Base-by-base conservation (phyloP, 1,284 basidiomycete genomes). In the Trametes hirsuta region DNA sequence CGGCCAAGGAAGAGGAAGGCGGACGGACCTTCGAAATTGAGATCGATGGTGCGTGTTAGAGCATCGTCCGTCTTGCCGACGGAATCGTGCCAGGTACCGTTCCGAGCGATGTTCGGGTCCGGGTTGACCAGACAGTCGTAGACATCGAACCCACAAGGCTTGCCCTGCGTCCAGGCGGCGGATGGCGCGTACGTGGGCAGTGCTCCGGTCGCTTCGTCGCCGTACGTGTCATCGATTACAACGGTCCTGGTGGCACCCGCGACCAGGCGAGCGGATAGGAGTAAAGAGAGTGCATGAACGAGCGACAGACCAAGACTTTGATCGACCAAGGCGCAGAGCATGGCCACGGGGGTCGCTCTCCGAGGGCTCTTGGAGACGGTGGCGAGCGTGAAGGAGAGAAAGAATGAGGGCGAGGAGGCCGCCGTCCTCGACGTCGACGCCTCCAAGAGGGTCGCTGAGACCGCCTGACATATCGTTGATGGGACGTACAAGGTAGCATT, bases 211-310 rank as follows among this genome's bases (percentile, higher is more conserved):
- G 41, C 30, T 15, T 41, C 53, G 47, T 65, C 65, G 1, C 61
- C 65, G 25, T 50, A 67, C 14, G 60, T 59, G 51, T 64, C 65
- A 30, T 67, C 63, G 39, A 65, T 63, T n/a, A 44, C 58, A 11
- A 67, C 47, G 11, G 57, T 61, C 41, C 37, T 40, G 11, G 42
- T 11, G 5, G 34, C 53, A 15, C 49, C 53, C 47, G 49, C 55
- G 25, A 47, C 41, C 45, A 57, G 35, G 40, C 45, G 53, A 53
- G 49, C 24, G 15, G 44, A 48, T 18, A 53, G 30, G 44, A 53
- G 35, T 15, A 49, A 55, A 5, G 21, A 42, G 11, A 59, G 45
- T 25, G 34, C 14, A n/a, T 45, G 22, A 58, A 53, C n/a, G 36
- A 58, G 30, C 18, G 54, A 44, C 45, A 40, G 30, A 12, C 11